Conservation (phyloP, 2,329 filamentous ascomycete species). For the Ploettnerulaceae sp. region DNA sequence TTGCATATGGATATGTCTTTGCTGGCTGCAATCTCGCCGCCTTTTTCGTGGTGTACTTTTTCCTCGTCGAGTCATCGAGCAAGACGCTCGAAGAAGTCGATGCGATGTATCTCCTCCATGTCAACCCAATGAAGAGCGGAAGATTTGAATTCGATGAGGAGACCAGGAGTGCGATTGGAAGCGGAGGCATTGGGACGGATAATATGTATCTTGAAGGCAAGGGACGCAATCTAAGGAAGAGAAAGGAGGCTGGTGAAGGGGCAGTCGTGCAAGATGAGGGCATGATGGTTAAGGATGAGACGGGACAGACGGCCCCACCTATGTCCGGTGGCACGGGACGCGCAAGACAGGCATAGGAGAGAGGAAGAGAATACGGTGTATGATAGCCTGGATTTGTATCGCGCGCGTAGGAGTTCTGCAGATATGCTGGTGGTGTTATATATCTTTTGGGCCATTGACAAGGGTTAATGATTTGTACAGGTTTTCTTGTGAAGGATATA, state of each 20-base stretch:
- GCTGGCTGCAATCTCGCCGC: constrained; percentile 64
- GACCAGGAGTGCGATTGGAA: constrained; percentile 7
- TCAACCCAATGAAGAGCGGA: constrained; percentile 35
- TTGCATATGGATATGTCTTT: constrained; percentile 66
- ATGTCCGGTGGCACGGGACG: background rate
- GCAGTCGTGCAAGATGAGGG: constrained; percentile 16
- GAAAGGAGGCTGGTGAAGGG: constrained; percentile 6
- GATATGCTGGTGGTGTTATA: too few relatives aligned
- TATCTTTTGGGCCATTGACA: too few relatives aligned
- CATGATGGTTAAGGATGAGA: constrained; percentile 1
- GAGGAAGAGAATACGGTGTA: too few relatives aligned
- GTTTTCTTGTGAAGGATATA: too few relatives aligned
- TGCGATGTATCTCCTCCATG: constrained; percentile 26
- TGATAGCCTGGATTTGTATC: too few relatives aligned
- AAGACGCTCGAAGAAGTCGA: constrained; percentile 27
- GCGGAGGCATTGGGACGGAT: constrained; percentile 18
- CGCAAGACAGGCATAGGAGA: too few relatives aligned
- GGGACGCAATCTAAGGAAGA: constrained; percentile 18
- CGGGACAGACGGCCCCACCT: background rate
- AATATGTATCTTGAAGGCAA: constrained; percentile 18
- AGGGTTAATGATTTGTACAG: too few relatives aligned
- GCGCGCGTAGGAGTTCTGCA: background rate
- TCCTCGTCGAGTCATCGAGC: constrained; percentile 61
- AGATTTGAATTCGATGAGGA: constrained; percentile 20
- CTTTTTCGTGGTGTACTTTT: constrained; percentile 67